These are phyloP conservation scores for Ophiocordyceps australis DNA, from an alignment of 2,329 filamentous ascomycete species.

Conservation along the genomic window DNA sequence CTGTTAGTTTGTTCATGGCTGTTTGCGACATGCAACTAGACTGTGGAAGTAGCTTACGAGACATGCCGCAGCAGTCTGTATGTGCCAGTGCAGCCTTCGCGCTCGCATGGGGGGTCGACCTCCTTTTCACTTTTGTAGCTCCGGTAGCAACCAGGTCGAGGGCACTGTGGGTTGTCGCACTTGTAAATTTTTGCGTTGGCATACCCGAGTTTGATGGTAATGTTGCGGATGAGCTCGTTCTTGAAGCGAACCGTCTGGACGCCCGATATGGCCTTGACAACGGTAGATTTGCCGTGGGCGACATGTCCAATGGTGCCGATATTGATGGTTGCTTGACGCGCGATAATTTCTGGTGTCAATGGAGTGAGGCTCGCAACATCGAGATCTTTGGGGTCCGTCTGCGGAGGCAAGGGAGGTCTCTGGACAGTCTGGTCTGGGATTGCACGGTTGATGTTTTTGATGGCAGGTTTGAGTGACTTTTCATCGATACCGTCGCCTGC, in stretches of 20 bases:
- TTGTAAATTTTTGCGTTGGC: conserved; percentile 99
- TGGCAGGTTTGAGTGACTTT: conserved; percentile 61
- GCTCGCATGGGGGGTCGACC: conserved; percentile 88
- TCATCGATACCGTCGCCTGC: conserved; percentile 38
- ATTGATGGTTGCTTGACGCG: conserved; percentile 95
- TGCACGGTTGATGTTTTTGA: conserved; percentile 54
- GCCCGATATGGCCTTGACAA: conserved; percentile 97
- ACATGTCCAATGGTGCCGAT: conserved; percentile 97
- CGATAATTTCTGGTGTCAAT: conserved; percentile 90
- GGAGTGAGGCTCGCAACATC: conserved; percentile 68
- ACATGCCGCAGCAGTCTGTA: conserved; percentile 85
- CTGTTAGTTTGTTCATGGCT: no score
- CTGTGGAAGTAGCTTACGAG: conserved; percentile 42
- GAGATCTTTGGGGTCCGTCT: conserved; percentile 82
- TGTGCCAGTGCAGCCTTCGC: conserved; percentile 73
- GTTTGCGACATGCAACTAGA: no score
- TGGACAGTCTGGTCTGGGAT: conserved; percentile 36
- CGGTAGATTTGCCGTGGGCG: conserved; percentile 96
- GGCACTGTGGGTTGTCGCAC: conserved; percentile 84
- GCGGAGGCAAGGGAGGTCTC: conserved; percentile 49
- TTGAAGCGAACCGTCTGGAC: conserved; percentile 99
- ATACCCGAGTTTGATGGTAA: conserved; percentile 99
- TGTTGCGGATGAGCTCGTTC: conserved; percentile 98
- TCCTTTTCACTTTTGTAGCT: conserved; percentile 99
- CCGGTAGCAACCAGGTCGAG: conserved; percentile 84